phyloP scores from a whole-genome alignment of 805 yeast species.

The Ogataea dorogensis region DNA sequence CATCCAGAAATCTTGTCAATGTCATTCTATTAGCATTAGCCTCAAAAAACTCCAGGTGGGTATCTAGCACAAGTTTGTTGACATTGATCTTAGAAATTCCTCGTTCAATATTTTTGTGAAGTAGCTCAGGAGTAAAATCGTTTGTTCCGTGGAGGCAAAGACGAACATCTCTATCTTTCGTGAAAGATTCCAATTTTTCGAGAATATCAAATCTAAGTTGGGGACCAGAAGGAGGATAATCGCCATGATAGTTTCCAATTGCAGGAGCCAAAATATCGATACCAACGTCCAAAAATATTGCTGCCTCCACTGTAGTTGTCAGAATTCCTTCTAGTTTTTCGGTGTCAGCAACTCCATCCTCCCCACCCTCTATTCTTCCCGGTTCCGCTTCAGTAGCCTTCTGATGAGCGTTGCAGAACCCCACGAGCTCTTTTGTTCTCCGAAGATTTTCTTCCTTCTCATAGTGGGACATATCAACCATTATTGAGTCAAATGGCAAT shows the following conservation, averaged over 20 bases:
- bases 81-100: conserved; percentile 37
- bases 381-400: conserved; percentile 40
- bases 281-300: conserved; percentile 33
- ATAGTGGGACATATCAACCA: conserved; percentile 40
- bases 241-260: conserved; percentile 39
- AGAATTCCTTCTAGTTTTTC: conserved; percentile 33
- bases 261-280: conserved; percentile 39
- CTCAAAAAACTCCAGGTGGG: conserved; percentile 27
- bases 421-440: conserved; percentile 32
- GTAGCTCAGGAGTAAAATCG: conserved; percentile 31
- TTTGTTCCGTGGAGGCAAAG: conserved; percentile 38
- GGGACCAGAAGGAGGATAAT: conserved; percentile 36
- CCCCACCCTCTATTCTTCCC: conserved; percentile 40
- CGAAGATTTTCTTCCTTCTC: conserved; percentile 35
- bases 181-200: conserved; percentile 26
- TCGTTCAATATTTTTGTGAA: conserved; percentile 25
- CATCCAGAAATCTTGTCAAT: conserved; percentile 31
- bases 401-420: conserved; percentile 28
- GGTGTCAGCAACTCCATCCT: conserved; percentile 34
- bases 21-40: conserved; percentile 25
- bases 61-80: conserved; percentile 32
- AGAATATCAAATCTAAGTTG: conserved; percentile 28
- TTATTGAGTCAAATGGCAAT: conserved; percentile 39
- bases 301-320: conserved; percentile 35
- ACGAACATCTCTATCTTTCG: conserved; percentile 20